Percentiles rank a stretch among this genome's conserved stretches.
phyloP scores from a whole-genome alignment of 2,329 filamentous ascomycete genomes.

The Pseudocercospora ulei region DNA sequence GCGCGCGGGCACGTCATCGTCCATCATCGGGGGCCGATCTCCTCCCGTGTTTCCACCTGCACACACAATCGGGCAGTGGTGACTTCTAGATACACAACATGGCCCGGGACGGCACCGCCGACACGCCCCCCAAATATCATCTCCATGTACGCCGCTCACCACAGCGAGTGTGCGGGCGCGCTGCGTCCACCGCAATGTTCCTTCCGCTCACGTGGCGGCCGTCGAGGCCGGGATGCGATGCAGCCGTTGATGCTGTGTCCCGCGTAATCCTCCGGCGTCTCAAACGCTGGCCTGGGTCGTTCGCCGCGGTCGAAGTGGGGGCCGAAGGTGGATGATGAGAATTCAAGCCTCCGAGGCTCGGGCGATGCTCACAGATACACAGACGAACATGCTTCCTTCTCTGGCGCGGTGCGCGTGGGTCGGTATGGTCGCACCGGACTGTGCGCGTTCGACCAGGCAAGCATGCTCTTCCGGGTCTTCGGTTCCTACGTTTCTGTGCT shows the following conservation, averaged over 20 bases:
- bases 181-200: constrained; percentile 9
- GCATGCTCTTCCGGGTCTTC: constrained; percentile 12
- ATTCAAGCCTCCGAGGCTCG: not conserved
- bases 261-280: not conserved
- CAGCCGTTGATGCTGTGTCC: not conserved
- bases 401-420: constrained; percentile 9
- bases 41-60: too few species aligned
- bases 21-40: too few species aligned
- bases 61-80: too few species aligned
- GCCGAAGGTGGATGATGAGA: not conserved
- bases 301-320: not conserved
- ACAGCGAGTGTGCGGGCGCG: constrained; percentile 1
- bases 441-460: constrained; percentile 10
- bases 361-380: constrained; percentile 10
- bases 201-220: constrained; percentile 5
- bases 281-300: not conserved
- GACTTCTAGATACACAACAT: too few species aligned
- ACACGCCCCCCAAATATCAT: not conserved
- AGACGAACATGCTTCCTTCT: constrained; percentile 10
- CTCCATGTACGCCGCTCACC: too few species aligned
- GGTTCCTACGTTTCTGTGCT: constrained; percentile 10
- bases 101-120: too few species aligned
- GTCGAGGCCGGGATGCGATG: not conserved
- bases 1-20: too few species aligned
- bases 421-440: constrained; percentile 10